Percentiles rank a stretch among this genome's conserved stretches.
Evolutionary conservation across 495 filamentous ascomycete species (phyloP).

Genomic region (Lasiosphaeria ovina): DNA sequence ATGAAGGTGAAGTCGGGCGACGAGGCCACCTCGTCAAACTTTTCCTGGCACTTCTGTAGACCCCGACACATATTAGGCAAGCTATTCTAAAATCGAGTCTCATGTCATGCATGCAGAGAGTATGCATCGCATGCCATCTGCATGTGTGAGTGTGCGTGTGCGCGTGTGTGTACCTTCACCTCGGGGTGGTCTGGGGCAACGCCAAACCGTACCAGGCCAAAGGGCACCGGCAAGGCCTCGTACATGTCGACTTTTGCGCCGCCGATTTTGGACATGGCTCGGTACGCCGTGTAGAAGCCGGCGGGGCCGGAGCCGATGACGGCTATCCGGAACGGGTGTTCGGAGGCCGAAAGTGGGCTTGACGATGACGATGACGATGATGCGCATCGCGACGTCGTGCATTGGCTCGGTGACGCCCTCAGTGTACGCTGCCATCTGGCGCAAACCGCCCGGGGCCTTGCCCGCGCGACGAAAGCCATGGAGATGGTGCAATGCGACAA

Average conservation of each 20-base stretch:
- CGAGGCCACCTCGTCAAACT: constrained; percentile 81
- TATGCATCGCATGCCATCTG: not conserved
- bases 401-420: not conserved
- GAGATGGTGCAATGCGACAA: not conserved
- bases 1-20: constrained; percentile 85
- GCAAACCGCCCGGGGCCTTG: not conserved
- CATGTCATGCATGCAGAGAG: too few relatives aligned
- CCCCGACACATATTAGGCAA: not conserved
- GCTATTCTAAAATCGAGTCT: not conserved
- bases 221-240: constrained; percentile 88
- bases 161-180: constrained; percentile 70
- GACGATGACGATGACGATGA: constrained; percentile 17
- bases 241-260: constrained; percentile 89
- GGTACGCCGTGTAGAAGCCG: constrained; percentile 90
- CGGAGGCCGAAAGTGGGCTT: constrained; percentile 32
- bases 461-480: constrained; percentile 10
- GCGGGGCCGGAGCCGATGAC: constrained; percentile 94
- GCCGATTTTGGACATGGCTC: constrained; percentile 70
- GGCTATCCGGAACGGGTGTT: constrained; percentile 68
- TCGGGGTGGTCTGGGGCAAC: constrained; percentile 97
- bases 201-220: constrained; percentile 86
- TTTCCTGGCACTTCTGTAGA: constrained; percentile 84
- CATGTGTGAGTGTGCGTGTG: not conserved
- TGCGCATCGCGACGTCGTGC: not conserved
- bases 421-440: not conserved